Base-by-base conservation (phyloP, 495 filamentous ascomycete species). In the Astrothelium subdiscretum region DNA sequence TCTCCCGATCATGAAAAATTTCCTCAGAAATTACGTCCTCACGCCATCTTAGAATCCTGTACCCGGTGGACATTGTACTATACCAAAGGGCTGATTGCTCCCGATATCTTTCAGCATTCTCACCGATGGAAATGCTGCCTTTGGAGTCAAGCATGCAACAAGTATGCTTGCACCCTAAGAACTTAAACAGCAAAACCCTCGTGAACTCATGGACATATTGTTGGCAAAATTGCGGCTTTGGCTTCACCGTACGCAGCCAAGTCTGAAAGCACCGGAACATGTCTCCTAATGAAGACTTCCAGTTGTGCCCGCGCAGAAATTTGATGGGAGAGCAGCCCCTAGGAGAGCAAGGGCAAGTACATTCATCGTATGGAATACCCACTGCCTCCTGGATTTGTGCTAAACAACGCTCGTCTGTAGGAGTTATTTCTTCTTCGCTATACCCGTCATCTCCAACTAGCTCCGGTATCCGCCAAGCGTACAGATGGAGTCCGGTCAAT, bases 291-390 rank as follows among this genome's bases (percentile, higher is more conserved):
- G 6, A 15, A 6, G 35, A 15, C 35, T 6, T 6, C 35, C 32
- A 43, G n/a, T 12, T 32, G 27, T 60, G 15, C 24, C 27, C n/a
- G 18, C 4, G 13, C 3, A 60, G 35, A 42, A 20, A 42, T 24
- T 43, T 43, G 31, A 60, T 24, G 13, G 59, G 59, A 60, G 31
- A 42, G 59, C 59, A 60, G 31, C 59, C 59, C 13, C 24, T 43
- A 32, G 59, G 59, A 44, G 59, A 60, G 59, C 59, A 60, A 15
- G 24, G 20, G 32, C 59, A 60, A 22, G 29, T 60, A 60, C 59
- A 60, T 22, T 44, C 32, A 60, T 60, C 59, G 42, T 60, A 60
- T 43, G 59, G 59, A 60, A 60, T 60, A 11, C 59, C 59, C 6
- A 60, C 12, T 42, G 38, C 35, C 42, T 60, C 32, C 32, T 60